Percentiles rank a stretch among this genome's conserved stretches.
Evolutionary conservation across 1,284 basidiomycete genomes (phyloP).

Genomic region (Phellopilus nigrolimitatus): DNA sequence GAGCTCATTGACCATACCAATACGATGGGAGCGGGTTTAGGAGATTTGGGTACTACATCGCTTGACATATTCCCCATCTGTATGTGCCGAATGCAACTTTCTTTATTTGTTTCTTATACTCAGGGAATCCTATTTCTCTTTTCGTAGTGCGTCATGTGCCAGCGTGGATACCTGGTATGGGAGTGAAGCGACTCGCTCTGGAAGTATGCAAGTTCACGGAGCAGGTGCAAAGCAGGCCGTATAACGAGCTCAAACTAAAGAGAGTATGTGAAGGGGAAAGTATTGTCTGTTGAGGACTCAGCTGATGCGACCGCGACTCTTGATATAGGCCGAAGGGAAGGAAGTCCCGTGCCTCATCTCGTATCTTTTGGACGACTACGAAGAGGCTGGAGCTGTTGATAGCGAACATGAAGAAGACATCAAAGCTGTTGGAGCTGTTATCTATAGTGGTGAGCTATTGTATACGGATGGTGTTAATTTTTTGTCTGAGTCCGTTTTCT

Average conservation of each 20-base stretch:
- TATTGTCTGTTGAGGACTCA: too few relatives aligned
- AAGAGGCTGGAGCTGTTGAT: not conserved
- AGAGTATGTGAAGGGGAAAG: constrained; percentile 1
- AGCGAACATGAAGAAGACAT: constrained; percentile 8
- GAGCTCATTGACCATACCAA: constrained; percentile 6
- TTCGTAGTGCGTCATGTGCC: constrained; percentile 16
- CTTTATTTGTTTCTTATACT: not conserved
- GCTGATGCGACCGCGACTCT: too few relatives aligned
- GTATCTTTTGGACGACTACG: constrained; percentile 8
- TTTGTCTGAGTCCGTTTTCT: too few relatives aligned
- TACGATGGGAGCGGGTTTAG: not conserved
- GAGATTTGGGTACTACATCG: constrained; percentile 21
- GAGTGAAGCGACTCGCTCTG: constrained; percentile 5
- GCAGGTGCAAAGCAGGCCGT: not conserved
- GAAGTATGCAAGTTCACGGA: not conserved
- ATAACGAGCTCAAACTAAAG: constrained; percentile 4
- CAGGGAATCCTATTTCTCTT: not conserved
- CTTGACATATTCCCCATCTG: constrained; percentile 27
- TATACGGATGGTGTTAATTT: too few relatives aligned
- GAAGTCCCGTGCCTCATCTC: constrained; percentile 1
- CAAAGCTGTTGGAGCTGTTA: not conserved
- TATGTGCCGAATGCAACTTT: not conserved
- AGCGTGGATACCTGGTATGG: constrained; percentile 11
- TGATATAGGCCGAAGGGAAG: constrained; percentile 8
- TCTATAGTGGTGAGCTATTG: constrained; percentile 2